Conservation (phyloP, 1,284 basidiomycete genomes). For the Austroboletus rostrupii region DNA sequence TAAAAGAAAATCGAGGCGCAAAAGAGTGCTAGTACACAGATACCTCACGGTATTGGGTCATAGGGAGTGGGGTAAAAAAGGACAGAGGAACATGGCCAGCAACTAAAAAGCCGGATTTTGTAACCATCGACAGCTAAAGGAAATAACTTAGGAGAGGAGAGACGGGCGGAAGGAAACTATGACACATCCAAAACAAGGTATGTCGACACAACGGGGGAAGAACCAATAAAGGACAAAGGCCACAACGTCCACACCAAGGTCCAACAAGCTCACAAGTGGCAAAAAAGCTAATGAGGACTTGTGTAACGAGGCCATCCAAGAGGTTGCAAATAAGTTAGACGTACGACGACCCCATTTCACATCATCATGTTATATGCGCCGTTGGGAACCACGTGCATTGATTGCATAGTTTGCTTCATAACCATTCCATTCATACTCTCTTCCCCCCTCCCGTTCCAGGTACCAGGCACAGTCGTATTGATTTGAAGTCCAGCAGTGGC, state of each 20-base stretch:
- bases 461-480: constrained; percentile 23
- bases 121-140: constrained; percentile 13
- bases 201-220: constrained; percentile 6
- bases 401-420: constrained; percentile 31
- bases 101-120: constrained; percentile 1
- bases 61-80: neutral
- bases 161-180: constrained; percentile 1
- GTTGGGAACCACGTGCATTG: constrained; percentile 34
- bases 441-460: constrained; percentile 29
- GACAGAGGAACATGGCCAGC: constrained; percentile 4
- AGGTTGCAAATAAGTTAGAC: constrained; percentile 4
- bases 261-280: constrained; percentile 8
- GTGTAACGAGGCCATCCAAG: constrained; percentile 9
- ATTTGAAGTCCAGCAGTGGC: constrained; percentile 19
- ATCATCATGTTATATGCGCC: constrained; percentile 40
- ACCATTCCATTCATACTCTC: constrained; percentile 33
- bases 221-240: constrained; percentile 10
- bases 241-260: constrained; percentile 8
- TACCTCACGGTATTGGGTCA: constrained; percentile 20
- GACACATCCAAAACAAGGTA: constrained; percentile 14
- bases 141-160: constrained; percentile 7
- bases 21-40: constrained; percentile 28
- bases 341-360: constrained; percentile 18
- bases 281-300: constrained; percentile 11
- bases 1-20: constrained; percentile 3